Evolutionary conservation across 2,329 filamentous ascomycete species (phyloP), one percentile per base, ranked within the genome.

Genomic region (Ophiocordyceps sinensis): DNA sequence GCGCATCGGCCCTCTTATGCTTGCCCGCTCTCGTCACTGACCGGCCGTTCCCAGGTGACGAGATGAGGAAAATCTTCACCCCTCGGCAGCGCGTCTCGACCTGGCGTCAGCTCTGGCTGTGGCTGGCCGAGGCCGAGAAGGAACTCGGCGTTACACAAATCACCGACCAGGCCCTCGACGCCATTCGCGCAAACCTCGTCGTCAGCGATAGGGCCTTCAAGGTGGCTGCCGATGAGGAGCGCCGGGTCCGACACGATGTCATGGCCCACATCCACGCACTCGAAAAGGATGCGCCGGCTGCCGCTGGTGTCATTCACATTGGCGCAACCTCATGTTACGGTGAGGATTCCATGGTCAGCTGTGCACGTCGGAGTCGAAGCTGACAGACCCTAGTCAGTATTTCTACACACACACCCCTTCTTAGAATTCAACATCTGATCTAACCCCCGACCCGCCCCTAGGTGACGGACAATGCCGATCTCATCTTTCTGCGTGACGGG

Each of bases 101-200:
- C 42, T 93, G 86, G 86, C 77, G 87, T 48, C 73, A 84, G 58
- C 75, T 94, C 15, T 95, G 88, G 88, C 67, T 89, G 36, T 79
- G 73, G 63, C 80, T 94, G 11, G 87, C 87, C 21, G 81, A 94
- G 67, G 70, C 74, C 10, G 82, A 94, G 67, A 79, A 79, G 59
- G 82, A 88, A 60, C 73, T 94, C 2, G 86, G 86, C 3, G 73
- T 94, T 37, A 66, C 73, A 9, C 57, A 64, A 36, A 88, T 94
- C 56, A 78, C 75, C 13, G 60, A 72, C 17, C 77, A 89, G 53
- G 87, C 87, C 9, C 67, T 95, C 40, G 71, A 79, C 44, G 74
- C 87, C 61, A 83, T 94, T 75, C 70, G 73, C 47, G 73, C 75
- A n/a, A 71, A 88, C 45, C 66, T 88, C 36, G 70, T 68, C n/a